These are phyloP conservation scores for Auriculariales sp. DNA, from an alignment of 768 basidiomycete genomes.

Conservation along the genomic window DNA sequence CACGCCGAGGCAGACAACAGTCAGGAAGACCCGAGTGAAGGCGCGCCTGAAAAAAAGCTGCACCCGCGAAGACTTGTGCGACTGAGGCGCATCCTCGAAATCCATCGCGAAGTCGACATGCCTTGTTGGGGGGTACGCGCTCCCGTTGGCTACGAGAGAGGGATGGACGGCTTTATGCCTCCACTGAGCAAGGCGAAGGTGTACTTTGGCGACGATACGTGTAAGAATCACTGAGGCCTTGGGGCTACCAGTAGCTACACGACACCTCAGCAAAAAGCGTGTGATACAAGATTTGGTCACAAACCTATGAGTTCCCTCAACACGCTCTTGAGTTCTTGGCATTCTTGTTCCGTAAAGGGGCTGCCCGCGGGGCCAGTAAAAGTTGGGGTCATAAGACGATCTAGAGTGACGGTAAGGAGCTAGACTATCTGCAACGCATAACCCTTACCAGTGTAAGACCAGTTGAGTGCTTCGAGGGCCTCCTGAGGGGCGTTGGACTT, in stretches of 20 bases:
- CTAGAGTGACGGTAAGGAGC: no score
- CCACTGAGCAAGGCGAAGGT: slow-evolving; percentile 33
- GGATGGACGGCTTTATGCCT: slow-evolving; percentile 3
- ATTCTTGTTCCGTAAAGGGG: slow-evolving; percentile 66
- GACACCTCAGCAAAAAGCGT: no score
- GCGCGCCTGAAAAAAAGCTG: slow-evolving; percentile 31
- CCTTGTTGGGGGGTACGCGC: not conserved
- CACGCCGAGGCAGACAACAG: slow-evolving; percentile 59
- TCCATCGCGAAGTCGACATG: not conserved
- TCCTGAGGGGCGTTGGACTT: slow-evolving; percentile 43
- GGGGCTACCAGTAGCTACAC: slow-evolving; percentile 30
- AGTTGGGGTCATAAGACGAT: no score
- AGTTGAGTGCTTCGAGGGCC: slow-evolving; percentile 61
- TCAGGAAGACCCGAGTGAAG: slow-evolving; percentile 41
- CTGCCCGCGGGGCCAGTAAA: slow-evolving; percentile 26
- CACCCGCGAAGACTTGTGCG: not conserved
- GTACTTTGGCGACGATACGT: slow-evolving; percentile 51
- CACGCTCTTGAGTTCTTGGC: slow-evolving; percentile 55
- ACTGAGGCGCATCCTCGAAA: not conserved
- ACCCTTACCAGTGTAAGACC: slow-evolving; percentile 59
- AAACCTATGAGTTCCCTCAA: no score
- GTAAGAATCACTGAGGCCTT: slow-evolving; percentile 25
- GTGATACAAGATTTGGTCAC: no score
- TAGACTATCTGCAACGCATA: not conserved
- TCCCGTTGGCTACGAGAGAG: not conserved